Evolutionary conservation across 768 basidiomycete genomes (phyloP).

Genomic region (Leccinum incarnatum): DNA sequence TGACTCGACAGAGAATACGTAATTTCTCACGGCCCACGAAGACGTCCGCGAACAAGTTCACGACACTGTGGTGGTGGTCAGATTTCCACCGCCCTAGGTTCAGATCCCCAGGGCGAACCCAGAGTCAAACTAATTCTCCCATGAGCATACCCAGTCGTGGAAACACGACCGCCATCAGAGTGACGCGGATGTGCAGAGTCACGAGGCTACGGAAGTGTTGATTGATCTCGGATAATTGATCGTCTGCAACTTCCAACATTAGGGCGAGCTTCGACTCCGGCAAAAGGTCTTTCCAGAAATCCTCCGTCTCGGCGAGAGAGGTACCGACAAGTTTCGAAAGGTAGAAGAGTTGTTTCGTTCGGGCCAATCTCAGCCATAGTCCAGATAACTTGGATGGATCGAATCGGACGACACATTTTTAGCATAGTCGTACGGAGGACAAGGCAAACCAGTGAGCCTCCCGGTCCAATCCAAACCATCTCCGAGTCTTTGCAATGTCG

Average conservation of each 20-base stretch:
- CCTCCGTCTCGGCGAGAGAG: constrained; percentile 65
- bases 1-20: constrained; percentile 13
- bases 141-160: constrained; percentile 78
- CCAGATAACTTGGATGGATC: constrained; percentile 80
- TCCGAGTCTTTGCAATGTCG: constrained; percentile 84
- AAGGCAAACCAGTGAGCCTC: constrained; percentile 76
- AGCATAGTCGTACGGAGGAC: constrained; percentile 85
- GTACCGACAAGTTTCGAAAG: constrained; percentile 67
- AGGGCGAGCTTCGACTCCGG: constrained; percentile 62
- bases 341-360: constrained; percentile 64
- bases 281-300: constrained; percentile 61
- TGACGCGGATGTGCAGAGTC: constrained; percentile 73
- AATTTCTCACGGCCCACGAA: constrained; percentile 18
- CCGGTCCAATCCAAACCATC: constrained; percentile 75
- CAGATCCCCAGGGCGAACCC: too few species aligned
- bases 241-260: constrained; percentile 52
- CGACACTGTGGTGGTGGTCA: too few species aligned
- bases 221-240: constrained; percentile 52
- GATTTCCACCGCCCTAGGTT: too few species aligned
- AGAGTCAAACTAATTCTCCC: constrained; percentile 40
- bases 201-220: constrained; percentile 68
- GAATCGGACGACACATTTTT: constrained; percentile 83
- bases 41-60: too few species aligned
- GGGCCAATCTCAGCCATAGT: constrained; percentile 88
- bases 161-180: constrained; percentile 82